phyloP scores from a whole-genome alignment of 257 asterid genomes.

The Coffea eugenioides region DNA sequence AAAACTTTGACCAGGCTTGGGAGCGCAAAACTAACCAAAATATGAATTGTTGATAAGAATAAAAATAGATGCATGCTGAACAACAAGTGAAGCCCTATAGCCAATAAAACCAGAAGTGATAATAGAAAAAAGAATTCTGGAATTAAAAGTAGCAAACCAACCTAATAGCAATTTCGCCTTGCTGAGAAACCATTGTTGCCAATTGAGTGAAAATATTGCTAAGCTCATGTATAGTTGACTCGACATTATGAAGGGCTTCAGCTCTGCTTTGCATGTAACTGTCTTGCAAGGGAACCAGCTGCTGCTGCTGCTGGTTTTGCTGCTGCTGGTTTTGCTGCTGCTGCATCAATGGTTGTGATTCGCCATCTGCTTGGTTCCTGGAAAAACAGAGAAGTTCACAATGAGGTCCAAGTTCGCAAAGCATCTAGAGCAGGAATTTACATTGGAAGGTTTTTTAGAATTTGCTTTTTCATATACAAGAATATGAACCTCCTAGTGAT shows the following conservation, averaged over 20 bases:
- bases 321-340: conserved; percentile 81
- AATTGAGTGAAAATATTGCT: conserved; percentile 84
- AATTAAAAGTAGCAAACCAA: conserved; percentile 12
- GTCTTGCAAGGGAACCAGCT: conserved; percentile 79
- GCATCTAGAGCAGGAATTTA: background rate
- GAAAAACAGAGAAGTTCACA: background rate
- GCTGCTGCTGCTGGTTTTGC: conserved; percentile 76
- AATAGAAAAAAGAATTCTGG: no score
- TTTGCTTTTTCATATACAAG: background rate
- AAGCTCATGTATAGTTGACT: conserved; percentile 88
- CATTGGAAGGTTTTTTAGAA: background rate
- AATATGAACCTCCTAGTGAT: background rate
- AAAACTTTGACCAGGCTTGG: background rate
- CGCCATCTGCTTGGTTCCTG: conserved; percentile 75
- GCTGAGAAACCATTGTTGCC: conserved; percentile 92
- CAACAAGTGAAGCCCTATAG: background rate
- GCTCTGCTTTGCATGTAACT: conserved; percentile 97
- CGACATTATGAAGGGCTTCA: conserved; percentile 91
- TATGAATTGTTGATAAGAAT: background rate
- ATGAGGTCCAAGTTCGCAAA: background rate
- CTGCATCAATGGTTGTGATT: conserved; percentile 71
- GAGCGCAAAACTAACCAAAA: background rate
- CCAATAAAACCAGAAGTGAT: background rate
- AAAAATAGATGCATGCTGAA: background rate
- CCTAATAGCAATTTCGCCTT: conserved; percentile 96